Percentiles rank a stretch among this genome's conserved stretches.
These are phyloP conservation scores for Globisporangium apiculatum DNA, from an alignment of 352 stramenopile species.

Conservation along the genomic window DNA sequence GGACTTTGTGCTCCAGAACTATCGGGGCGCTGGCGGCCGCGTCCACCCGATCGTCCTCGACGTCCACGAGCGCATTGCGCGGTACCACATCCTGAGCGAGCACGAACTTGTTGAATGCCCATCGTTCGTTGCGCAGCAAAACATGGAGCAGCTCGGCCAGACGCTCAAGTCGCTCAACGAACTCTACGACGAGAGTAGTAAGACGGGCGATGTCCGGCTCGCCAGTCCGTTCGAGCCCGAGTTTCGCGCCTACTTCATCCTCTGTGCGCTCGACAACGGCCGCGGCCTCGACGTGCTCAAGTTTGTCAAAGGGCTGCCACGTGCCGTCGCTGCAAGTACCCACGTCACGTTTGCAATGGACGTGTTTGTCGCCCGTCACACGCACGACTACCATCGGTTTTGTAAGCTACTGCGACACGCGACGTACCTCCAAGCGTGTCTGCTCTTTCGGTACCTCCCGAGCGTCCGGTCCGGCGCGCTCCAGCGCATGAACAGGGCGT, in stretches of 20 bases:
- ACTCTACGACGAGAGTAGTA: conserved; percentile 81
- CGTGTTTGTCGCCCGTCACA: conserved; percentile 81
- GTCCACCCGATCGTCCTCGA: conserved; percentile 90
- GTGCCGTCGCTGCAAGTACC: conserved; percentile 43
- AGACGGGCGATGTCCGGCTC: conserved; percentile 41
- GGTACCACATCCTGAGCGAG: conserved; percentile 94
- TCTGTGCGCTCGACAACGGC: conserved; percentile 82
- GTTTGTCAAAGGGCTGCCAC: conserved; percentile 73
- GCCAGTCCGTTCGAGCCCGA: conserved; percentile 83
- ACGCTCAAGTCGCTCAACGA: conserved; percentile 86
- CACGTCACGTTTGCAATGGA: conserved; percentile 85
- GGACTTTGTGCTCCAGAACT: conserved; percentile 96
- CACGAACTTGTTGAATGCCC: conserved; percentile 87
- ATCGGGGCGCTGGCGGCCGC: conserved; percentile 87
- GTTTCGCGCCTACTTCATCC: conserved; percentile 80
- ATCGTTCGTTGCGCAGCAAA: conserved; percentile 84
- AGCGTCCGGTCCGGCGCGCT: conserved; percentile 66
- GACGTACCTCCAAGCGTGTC: conserved; percentile 78
- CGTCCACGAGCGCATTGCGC: conserved; percentile 92
- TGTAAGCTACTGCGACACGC: conserved; percentile 68
- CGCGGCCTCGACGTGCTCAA: conserved; percentile 79
- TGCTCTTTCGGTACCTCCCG: conserved; percentile 77
- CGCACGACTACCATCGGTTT: conserved; percentile 78
- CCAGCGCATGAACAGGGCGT: conserved; percentile 75
- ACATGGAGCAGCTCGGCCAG: conserved; percentile 87